phyloP scores from a whole-genome alignment of 2,329 filamentous ascomycete genomes.

The Hypoxylon sp. region DNA sequence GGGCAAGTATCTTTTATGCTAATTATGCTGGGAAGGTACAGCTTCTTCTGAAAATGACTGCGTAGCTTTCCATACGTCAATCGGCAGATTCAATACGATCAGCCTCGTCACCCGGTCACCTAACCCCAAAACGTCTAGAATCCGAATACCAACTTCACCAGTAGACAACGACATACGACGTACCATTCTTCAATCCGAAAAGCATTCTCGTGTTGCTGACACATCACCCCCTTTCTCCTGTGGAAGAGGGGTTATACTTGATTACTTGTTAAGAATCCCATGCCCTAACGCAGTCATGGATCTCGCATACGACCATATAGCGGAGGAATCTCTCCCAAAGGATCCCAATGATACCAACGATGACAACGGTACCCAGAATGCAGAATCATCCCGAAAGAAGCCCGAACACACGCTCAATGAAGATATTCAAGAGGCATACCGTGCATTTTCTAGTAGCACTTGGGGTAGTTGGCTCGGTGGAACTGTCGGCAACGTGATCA shows the following conservation, averaged over 20 bases:
- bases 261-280: slow-evolving; percentile 32
- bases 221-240: slow-evolving; percentile 28
- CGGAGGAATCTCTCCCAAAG: slow-evolving; percentile 81
- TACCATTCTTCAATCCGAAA: slow-evolving; percentile 4
- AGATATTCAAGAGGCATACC: slow-evolving; percentile 95
- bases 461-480: slow-evolving; percentile 93
- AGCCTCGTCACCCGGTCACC: slow-evolving; percentile 51
- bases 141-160: slow-evolving; percentile 36
- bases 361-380: slow-evolving; percentile 41
- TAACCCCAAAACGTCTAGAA: slow-evolving; percentile 20
- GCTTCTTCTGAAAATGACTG: not conserved
- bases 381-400: slow-evolving; percentile 63
- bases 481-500: slow-evolving; percentile 91
- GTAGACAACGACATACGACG: slow-evolving; percentile 20
- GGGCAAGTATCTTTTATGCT: slow-evolving; percentile 24
- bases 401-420: slow-evolving; percentile 76
- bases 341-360: slow-evolving; percentile 56
- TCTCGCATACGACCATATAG: slow-evolving; percentile 96
- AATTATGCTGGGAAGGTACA: slow-evolving; percentile 14
- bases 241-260: slow-evolving; percentile 30
- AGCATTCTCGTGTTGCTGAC: slow-evolving; percentile 22
- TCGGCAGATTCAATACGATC: slow-evolving; percentile 47
- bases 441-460: slow-evolving; percentile 88
- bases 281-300: slow-evolving; percentile 75
- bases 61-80: slow-evolving; percentile 48